Base-by-base conservation (phyloP, 441 rosid genomes). In the Croton setiger region DNA sequence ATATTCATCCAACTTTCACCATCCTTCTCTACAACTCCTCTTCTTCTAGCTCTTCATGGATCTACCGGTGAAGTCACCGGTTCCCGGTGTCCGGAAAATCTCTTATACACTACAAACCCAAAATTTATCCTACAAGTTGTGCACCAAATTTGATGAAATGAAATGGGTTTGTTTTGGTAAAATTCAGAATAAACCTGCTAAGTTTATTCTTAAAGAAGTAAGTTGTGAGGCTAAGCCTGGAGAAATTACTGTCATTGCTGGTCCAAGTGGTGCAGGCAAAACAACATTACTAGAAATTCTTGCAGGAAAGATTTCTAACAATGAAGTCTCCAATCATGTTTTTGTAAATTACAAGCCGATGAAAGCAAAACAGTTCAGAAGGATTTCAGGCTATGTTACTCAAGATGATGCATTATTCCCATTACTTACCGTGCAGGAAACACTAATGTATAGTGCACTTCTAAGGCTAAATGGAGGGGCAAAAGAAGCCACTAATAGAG, bases 221-320 rank as follows among this genome's bases (percentile, higher is more conserved):
- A 83, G 63, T 47, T 85, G 90, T 68, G 90, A 87, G 59, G 96
- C 96, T 41, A 81, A 85, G 77, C 76, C 91, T 5, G 80, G 81
- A 0, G 88, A 91, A 82, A 72, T 91, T 51, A 85, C 92, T 0
- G 94, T 93, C 0, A 88, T 93, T 7, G 90, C 93, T 0, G 97
- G 98, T 60, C 91, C 96, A 7, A 90, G 98, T 64, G 96, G 97
- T 2, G 96, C 98, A 0, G 97, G 98, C 31, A 93, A 93, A 72
- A 91, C 97, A 9, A 88, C 97, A 2, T 74, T 93, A 82, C 87
- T 93, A 0, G 91, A 93, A 80, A 85, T 89, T 70, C 93, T 93
- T 55, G 92, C 92, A 0, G 97, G 96, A 20, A 87, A 82, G 71
- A 74, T 86, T 33, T 76, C 80, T 2, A 78, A 60, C 5, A 67